Evolutionary conservation across 2,329 filamentous ascomycete genomes (phyloP), one percentile per base, ranked within the genome.

Genomic region (Simplicillium sp.): DNA sequence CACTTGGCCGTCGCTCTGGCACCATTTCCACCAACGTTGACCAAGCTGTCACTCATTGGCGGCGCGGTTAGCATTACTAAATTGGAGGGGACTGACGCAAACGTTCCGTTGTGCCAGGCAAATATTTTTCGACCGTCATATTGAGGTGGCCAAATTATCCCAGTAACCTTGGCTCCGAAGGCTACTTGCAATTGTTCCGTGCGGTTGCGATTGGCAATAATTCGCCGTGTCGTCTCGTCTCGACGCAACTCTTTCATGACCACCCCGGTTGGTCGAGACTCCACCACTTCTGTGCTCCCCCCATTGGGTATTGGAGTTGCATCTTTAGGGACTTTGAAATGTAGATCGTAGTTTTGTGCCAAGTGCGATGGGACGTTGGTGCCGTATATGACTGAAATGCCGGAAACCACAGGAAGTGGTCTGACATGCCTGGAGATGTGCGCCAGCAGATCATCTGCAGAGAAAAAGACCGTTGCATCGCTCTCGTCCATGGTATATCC

Each of bases 381-480:
- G 11, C 57, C 56, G 18, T 77, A 68, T 8, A 77, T 56, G 1
- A 75, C 65, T 0, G 60, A 66, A 16, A 78, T 44, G 2, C 71
- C 73, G 0, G 64, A 52, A 0, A 77, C 60, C 0, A 59, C 46
- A 2, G 74, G 73, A 1, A 77, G 55, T 1, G 74, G 74, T 1
- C 70, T 68, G 1, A 71, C 63, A 47, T 78, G 74, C 4, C 71
- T 66, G 3, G 70, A 61, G 40, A 77, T 54, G 49, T 78, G 74
- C 14, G 61, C 55, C 43, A 77, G 75, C 3, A 77, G 61, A 36
- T 72, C 63, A 43, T 65, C 67, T 37, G 72, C 68, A 35, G 55
- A 68, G 51, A 74, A 71, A 53, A 77, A 77, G 8, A 77, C 69
- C 1, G 74, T 77, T 3, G 73, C 67, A 37, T 78, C 74, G 47